phyloP scores from a whole-genome alignment of 2,329 filamentous ascomycete species.

The Apiospora hydei region DNA sequence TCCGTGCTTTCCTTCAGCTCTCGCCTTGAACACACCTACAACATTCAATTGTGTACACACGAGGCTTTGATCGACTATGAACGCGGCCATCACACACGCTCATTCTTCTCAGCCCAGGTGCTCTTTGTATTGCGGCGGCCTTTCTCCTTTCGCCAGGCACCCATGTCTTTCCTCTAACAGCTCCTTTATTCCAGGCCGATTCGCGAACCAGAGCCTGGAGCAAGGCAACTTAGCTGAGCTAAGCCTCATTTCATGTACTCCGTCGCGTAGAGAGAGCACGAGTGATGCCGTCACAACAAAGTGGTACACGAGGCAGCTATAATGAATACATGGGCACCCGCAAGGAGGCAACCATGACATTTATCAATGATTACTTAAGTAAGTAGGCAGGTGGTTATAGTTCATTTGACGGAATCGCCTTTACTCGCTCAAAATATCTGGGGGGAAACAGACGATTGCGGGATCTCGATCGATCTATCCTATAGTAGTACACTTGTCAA shows the following conservation, averaged over 20 bases:
- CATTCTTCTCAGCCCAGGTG: neutral
- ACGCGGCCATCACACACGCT: neutral
- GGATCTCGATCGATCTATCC: slow-evolving; percentile 17
- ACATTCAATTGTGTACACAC: neutral
- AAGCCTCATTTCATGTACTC: neutral
- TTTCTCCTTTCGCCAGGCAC: neutral
- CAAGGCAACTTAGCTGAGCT: neutral
- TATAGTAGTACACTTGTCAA: slow-evolving; percentile 19
- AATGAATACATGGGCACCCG: neutral
- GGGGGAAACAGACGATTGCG: neutral
- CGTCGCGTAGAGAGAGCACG: no score
- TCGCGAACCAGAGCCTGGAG: neutral
- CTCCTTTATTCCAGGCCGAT: neutral
- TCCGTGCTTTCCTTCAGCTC: neutral
- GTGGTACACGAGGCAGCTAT: no score
- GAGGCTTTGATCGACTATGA: neutral
- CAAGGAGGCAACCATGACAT: neutral
- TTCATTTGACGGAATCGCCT: neutral
- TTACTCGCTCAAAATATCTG: neutral
- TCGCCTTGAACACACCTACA: neutral
- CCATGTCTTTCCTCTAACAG: neutral
- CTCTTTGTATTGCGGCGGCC: neutral
- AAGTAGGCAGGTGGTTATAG: no score
- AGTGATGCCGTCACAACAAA: neutral
- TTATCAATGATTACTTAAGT: no score